Base-by-base conservation (phyloP, 2,329 filamentous ascomycete genomes). In the Nemania abortiva region DNA sequence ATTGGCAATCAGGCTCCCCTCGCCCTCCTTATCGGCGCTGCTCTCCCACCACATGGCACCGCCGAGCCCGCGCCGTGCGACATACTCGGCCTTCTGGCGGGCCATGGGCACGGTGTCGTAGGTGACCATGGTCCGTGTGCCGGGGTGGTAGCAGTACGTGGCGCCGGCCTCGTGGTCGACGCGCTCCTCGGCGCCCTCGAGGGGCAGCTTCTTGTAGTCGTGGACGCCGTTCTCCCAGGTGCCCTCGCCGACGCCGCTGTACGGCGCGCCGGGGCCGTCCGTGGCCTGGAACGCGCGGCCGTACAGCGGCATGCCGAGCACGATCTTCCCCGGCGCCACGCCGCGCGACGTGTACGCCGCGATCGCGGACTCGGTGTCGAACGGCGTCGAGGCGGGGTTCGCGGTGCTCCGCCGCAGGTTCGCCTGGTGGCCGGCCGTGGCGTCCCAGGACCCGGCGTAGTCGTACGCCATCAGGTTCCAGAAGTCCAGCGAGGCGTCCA, bases 41-140 rank as follows among this genome's bases (percentile, higher is more conserved):
- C 89, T 93, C 82, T 98, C 95, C 94, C 94, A 97, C 94, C 94
- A 98, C 95, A 98, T 98, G n/a, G 88, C 93, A 20, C 95, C 95
- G 1, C 94, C 95, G 0, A 98, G 86, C 0, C 88, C 84, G 53
- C 86, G 83, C 22, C 87, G 79, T 76, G 85, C 87, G 77, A 98
- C 88, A 78, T 90, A 97, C 11, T 87, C 82, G 1, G 90, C 89
- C 84, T 98, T 98, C 72, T 82, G 78, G 72, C 84, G 83, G 3
- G 90, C 91, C 79, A 94, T 88, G 2, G 84, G 81, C 0, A 89
- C 86, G 1, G 89, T 95, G 77, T 94, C 92, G 78, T 97, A 98
- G 52, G 88, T 91, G 61, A 98, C 87, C 84, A 98, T 87, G 65
- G 87, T 89, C 68, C 86, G 86, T 34, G 84, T 85, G 0, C 76